phyloP scores from a whole-genome alignment of 495 filamentous ascomycete genomes.

The Filosporella fistucella region DNA sequence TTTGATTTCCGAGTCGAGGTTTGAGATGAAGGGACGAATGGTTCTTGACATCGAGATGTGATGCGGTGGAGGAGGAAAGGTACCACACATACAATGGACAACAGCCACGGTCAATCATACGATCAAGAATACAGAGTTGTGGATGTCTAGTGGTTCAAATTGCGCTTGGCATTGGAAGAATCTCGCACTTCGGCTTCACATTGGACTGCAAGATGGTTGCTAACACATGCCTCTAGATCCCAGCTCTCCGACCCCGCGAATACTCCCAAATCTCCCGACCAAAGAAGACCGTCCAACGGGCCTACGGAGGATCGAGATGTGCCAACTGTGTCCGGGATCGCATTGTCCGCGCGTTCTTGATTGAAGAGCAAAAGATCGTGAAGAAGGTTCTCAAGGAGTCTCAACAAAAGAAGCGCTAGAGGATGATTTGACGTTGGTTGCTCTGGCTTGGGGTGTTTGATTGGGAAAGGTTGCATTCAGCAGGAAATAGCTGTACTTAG shows the following conservation, averaged over 20 bases:
- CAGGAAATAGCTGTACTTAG: conserved; percentile 25
- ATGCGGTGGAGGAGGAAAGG: too few relatives aligned
- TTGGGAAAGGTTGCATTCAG: conserved; percentile 25
- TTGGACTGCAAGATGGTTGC: conserved; percentile 2
- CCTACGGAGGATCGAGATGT: conserved; percentile 97
- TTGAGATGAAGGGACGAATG: too few relatives aligned
- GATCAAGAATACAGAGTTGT: too few relatives aligned
- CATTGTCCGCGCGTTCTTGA: conserved; percentile 94
- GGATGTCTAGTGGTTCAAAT: too few relatives aligned
- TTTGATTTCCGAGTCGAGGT: background rate
- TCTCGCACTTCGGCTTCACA: too few relatives aligned
- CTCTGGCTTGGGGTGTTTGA: conserved; percentile 24
- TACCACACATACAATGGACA: too few relatives aligned
- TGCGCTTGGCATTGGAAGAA: background rate
- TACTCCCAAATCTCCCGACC: conserved; percentile 93
- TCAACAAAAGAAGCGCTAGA: conserved; percentile 66
- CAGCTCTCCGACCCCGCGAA: conserved; percentile 94
- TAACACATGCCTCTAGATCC: conserved; percentile 57
- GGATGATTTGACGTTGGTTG: conserved; percentile 12
- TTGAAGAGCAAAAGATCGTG: conserved; percentile 99
- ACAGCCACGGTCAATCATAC: too few relatives aligned
- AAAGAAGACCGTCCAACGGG: conserved; percentile 98
- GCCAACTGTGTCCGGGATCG: conserved; percentile 98
- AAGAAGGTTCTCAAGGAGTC: conserved; percentile 99
- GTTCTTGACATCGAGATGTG: too few relatives aligned